Evolutionary conservation across 768 basidiomycete species (phyloP), one percentile per base, ranked within the genome.

Genomic region (Boletales sp.): DNA sequence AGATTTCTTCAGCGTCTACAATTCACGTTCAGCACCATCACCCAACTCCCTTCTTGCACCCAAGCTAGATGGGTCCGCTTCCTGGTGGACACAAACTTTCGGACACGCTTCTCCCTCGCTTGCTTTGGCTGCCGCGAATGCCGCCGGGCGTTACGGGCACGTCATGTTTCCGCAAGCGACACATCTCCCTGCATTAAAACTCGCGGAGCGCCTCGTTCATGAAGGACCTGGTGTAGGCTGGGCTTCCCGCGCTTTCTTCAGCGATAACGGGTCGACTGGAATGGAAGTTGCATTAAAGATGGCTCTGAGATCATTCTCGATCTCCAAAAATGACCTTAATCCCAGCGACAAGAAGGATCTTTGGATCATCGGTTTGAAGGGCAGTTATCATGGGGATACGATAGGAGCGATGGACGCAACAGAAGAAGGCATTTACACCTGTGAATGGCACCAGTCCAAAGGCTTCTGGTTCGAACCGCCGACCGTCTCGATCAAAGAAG

Each of bases 201-300:
- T 98, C 18, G 84, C 92, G 1, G 94, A 97, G 62, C 79, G 80
- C 17, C 74, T 97, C 18, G 68, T 95, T 15, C 65, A 73, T 25
- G 63, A 78, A 21, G 90, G 89, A 2, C 93, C 94, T 4, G 95
- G 95, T 0, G 78, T 76, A 51, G 89, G 86, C 2, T 98, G 95
- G 95, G 95, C 95, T 2, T 78, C 82, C 8, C 81, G 91, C 17
- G 95, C 83, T 4, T 97, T 95, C 71, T 92, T 89, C 69, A 90
- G 90, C 6, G 95, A 98, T 62, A 87, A 98, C 57, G 95, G 95
- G 13, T 91, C 92, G 18, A 97, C 95, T 0, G 95, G 85, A 8
- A 94, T 95, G 84, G 95, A 97, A 65, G 86, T 95, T n/a, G 95
- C 92, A 11, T 71, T 98, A 51, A 98, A 98, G 69, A 97, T 98